Conservation (phyloP, 2,329 filamentous ascomycete genomes). For the Alternaria tenuissima region DNA sequence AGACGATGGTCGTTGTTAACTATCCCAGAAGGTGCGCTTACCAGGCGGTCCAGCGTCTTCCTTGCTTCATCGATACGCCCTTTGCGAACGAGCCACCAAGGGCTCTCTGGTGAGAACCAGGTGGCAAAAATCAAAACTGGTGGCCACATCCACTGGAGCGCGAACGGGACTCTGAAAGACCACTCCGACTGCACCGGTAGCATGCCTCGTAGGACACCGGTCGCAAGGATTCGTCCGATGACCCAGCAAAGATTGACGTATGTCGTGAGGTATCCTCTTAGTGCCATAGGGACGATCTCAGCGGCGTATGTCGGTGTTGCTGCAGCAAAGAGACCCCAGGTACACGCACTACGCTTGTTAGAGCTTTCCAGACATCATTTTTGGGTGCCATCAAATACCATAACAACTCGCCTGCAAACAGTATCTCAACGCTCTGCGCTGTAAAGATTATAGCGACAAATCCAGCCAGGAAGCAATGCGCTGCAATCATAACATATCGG, state of each 20-base stretch:
- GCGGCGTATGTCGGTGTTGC: conserved; percentile 54
- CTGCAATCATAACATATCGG: conserved; percentile 18
- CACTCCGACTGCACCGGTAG: conserved; percentile 67
- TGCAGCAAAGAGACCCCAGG: conserved; percentile 51
- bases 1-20: conserved; percentile 59
- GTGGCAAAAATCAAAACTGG: conserved; percentile 68
- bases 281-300: conserved; percentile 70
- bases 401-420: conserved; percentile 64
- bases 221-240: conserved; percentile 72
- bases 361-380: background rate
- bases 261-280: conserved; percentile 63
- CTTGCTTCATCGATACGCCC: conserved; percentile 63
- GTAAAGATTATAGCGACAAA: conserved; percentile 17
- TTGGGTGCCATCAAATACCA: conserved; percentile 36
- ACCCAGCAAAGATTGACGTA: conserved; percentile 79
- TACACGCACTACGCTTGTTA: conserved; percentile 33
- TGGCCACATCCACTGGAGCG: conserved; percentile 77
- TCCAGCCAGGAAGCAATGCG: conserved; percentile 10
- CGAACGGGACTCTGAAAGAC: conserved; percentile 70
- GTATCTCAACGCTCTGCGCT: conserved; percentile 56
- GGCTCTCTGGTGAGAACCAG: conserved; percentile 70
- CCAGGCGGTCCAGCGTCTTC: conserved; percentile 64
- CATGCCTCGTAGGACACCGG: conserved; percentile 71
- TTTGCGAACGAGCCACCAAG: conserved; percentile 74
- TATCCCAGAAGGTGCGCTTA: conserved; percentile 64